These are phyloP conservation scores for Rhamnella rubrinervis DNA, from an alignment of 331 rosid species.

Conservation along the genomic window DNA sequence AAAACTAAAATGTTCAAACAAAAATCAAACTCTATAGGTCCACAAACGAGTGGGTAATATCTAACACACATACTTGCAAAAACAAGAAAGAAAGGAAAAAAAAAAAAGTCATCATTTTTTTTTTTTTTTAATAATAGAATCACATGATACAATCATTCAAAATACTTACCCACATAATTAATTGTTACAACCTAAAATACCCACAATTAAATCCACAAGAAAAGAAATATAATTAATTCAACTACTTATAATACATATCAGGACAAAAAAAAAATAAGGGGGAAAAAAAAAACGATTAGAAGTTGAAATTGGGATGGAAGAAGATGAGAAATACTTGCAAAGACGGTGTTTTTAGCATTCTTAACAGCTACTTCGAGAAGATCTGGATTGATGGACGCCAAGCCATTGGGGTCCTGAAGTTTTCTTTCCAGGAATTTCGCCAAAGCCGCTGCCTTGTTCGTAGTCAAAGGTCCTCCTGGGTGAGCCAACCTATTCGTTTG, in stretches of 20 bases:
- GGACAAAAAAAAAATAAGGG: no score
- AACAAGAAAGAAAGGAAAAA: not conserved
- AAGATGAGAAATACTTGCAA: constrained; percentile 38
- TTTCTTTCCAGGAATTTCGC: constrained; percentile 86
- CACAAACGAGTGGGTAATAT: no score
- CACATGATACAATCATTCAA: no score
- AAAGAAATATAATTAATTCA: no score
- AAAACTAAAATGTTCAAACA: no score
- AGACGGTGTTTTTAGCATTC: constrained; percentile 66
- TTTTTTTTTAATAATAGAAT: no score
- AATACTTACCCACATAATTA: no score
- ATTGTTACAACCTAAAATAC: no score
- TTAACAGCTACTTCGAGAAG: constrained; percentile 69
- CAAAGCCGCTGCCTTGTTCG: constrained; percentile 91
- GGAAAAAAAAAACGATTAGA: not conserved
- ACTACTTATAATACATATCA: no score
- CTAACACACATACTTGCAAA: not conserved
- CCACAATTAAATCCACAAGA: no score
- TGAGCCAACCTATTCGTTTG: constrained; percentile 67
- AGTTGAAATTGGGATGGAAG: not conserved
- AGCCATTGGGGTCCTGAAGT: constrained; percentile 68
- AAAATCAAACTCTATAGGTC: no score
- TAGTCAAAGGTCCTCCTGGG: constrained; percentile 88
- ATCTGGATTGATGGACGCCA: constrained; percentile 64
- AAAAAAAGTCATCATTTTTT: not conserved